Percentiles rank a stretch among this genome's conserved stretches.
Conservation (phyloP, 352 stramenopile genomes). For the Phytophthora agathidicida region DNA sequence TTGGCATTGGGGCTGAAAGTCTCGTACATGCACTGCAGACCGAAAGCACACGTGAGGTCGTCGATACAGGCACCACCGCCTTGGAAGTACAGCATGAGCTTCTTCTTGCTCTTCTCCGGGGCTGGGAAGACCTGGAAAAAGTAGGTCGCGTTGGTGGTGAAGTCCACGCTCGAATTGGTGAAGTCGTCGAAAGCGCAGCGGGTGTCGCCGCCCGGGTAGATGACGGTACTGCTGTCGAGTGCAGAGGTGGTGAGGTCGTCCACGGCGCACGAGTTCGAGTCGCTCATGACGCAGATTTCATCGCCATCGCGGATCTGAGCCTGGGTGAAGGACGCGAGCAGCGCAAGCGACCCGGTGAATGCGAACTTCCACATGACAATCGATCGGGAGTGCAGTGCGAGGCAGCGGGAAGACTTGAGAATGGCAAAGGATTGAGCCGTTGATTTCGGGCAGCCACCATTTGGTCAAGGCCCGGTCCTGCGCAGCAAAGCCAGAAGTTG, state of each 20-base stretch:
- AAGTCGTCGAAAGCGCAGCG: slow-evolving; percentile 69
- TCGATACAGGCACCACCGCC: slow-evolving; percentile 73
- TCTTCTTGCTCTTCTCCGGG: slow-evolving; percentile 53
- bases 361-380: slow-evolving; percentile 41
- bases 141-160: slow-evolving; percentile 61
- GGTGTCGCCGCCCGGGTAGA: slow-evolving; percentile 61
- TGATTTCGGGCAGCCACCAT: slow-evolving; percentile 18
- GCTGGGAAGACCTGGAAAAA: slow-evolving; percentile 81
- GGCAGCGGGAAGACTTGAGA: slow-evolving; percentile 18
- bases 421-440: slow-evolving; percentile 12
- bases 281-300: slow-evolving; percentile 59
- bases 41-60: slow-evolving; percentile 68
- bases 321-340: slow-evolving; percentile 19
- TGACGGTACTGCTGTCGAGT: slow-evolving; percentile 54
- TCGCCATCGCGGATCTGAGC: slow-evolving; percentile 52
- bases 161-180: slow-evolving; percentile 41
- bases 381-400: slow-evolving; percentile 3
- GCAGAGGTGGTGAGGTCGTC: slow-evolving; percentile 53
- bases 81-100: slow-evolving; percentile 79
- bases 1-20: slow-evolving; percentile 62
- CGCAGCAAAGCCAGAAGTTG: slow-evolving; percentile 22
- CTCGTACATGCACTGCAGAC: slow-evolving; percentile 62
- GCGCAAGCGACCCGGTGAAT: slow-evolving; percentile 32
- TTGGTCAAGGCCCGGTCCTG: slow-evolving; percentile 21
- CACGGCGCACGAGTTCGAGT: slow-evolving; percentile 52